Percentiles rank a stretch among this genome's conserved stretches.
Evolutionary conservation across 495 filamentous ascomycete genomes (phyloP).

Genomic region (Penicillium nucicola): DNA sequence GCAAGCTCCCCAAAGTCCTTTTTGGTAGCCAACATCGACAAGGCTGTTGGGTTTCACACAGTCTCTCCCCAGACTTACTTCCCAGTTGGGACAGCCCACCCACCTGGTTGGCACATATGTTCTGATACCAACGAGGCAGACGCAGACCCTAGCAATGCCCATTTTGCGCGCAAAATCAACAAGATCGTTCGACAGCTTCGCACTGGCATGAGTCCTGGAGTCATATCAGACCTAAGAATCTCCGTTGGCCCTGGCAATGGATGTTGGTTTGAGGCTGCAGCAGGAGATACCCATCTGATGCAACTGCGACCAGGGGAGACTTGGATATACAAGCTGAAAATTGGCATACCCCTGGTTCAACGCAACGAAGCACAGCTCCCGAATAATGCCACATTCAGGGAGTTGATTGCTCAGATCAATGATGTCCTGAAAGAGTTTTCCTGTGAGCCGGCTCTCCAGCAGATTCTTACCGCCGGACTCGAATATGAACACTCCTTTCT

Average conservation of each 20-base stretch:
- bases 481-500: slow-evolving; percentile 22
- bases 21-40: slow-evolving; percentile 14
- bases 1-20: slow-evolving; percentile 6
- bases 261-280: slow-evolving; percentile 13
- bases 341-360: slow-evolving; percentile 10
- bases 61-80: slow-evolving; percentile 16
- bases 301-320: slow-evolving; percentile 23
- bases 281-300: slow-evolving; percentile 2
- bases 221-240: slow-evolving; percentile 14
- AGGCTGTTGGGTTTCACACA: slow-evolving; percentile 24
- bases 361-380: neutral
- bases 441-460: slow-evolving; percentile 9
- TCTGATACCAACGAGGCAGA: slow-evolving; percentile 10
- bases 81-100: slow-evolving; percentile 5
- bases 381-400: slow-evolving; percentile 9
- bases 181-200: slow-evolving; percentile 21
- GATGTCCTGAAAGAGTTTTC: slow-evolving; percentile 12
- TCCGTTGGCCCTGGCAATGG: slow-evolving; percentile 5
- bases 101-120: slow-evolving; percentile 23
- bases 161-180: slow-evolving; percentile 17
- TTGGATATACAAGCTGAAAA: slow-evolving; percentile 18
- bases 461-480: slow-evolving; percentile 15
- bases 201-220: slow-evolving; percentile 20
- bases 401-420: slow-evolving; percentile 17
- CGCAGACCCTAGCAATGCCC: neutral